A percentile compares a stretch with the other conserved stretches of the same genome.
These are phyloP conservation scores for Oryza meyeriana DNA, from an alignment of 176 grass and related monocot species.

Conservation along the genomic window DNA sequence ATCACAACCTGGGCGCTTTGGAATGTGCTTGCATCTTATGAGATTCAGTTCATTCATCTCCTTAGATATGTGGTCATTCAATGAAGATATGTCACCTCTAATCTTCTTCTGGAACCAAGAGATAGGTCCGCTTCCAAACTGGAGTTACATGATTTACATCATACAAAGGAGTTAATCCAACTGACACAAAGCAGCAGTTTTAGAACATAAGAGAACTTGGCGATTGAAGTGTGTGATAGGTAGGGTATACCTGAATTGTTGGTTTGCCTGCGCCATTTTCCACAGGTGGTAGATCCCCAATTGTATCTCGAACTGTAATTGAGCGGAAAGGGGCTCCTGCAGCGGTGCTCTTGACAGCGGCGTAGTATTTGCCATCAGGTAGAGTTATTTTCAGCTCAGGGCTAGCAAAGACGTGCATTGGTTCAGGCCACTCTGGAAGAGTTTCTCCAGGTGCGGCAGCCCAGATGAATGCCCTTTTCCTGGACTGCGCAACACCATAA, in stretches of 20 bases:
- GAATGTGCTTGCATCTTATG: constrained; percentile 65
- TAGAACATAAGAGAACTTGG: not conserved
- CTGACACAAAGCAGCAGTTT: not conserved
- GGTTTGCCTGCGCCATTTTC: constrained; percentile 57
- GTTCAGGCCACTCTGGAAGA: constrained; percentile 71
- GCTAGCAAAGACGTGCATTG: constrained; percentile 65
- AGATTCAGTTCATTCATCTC: constrained; percentile 83
- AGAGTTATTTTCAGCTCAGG: constrained; percentile 58
- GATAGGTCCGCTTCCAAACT: constrained; percentile 55
- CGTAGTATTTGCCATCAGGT: constrained; percentile 37
- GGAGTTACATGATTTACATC: not conserved
- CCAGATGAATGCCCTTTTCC: constrained; percentile 82
- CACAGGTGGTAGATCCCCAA: constrained; percentile 57
- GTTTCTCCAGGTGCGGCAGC: constrained; percentile 50
- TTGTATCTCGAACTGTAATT: constrained; percentile 57
- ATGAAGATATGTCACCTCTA: constrained; percentile 16
- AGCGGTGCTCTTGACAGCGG: constrained; percentile 48
- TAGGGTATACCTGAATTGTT: constrained; percentile 43
- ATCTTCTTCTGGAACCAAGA: constrained; percentile 82
- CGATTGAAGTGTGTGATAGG: not conserved
- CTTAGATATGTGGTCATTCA: constrained; percentile 81
- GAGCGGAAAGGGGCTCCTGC: constrained; percentile 61
- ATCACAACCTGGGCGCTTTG: constrained; percentile 56
- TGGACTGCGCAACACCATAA: constrained; percentile 66
- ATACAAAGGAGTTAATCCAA: constrained; percentile 13